These are phyloP conservation scores for Fraxinus angustifolia DNA, from an alignment of 305 asterid genomes.

Conservation along the genomic window DNA sequence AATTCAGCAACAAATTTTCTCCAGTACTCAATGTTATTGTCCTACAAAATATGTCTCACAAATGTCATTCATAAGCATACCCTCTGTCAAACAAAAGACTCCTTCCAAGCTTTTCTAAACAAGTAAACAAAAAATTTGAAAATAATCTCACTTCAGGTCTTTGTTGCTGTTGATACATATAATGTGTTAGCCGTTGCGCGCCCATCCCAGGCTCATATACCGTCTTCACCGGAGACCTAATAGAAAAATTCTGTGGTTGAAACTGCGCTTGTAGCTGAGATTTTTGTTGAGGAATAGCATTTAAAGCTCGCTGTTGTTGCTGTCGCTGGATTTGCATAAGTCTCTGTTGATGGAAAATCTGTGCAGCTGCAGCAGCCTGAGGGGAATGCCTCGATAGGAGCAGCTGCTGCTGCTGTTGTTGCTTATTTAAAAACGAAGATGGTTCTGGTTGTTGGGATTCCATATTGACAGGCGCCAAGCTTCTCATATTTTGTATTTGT, in stretches of 20 bases:
- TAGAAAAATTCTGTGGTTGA: conserved; percentile 54
- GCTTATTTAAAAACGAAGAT: conserved; percentile 65
- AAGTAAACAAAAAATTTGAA: neutral
- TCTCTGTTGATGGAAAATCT: conserved; percentile 80
- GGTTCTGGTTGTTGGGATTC: conserved; percentile 72
- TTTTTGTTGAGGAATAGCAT: conserved; percentile 73
- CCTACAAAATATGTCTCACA: conserved; percentile 42
- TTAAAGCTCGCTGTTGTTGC: conserved; percentile 48
- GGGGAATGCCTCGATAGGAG: conserved; percentile 65
- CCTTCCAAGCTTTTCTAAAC: neutral
- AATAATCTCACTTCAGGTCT: conserved; percentile 60
- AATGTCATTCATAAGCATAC: conserved; percentile 7
- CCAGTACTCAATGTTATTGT: conserved; percentile 75
- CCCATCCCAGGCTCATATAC: conserved; percentile 74
- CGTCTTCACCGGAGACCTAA: conserved; percentile 56
- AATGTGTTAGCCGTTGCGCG: conserved; percentile 68
- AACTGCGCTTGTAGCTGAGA: conserved; percentile 56
- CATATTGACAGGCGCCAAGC: conserved; percentile 58
- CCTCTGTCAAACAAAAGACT: conserved; percentile 8
- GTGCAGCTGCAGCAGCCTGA: conserved; percentile 71
- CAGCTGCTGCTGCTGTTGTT: conserved; percentile 60
- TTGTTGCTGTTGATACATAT: conserved; percentile 75
- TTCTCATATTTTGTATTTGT: conserved; percentile 62
- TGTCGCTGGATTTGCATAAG: conserved; percentile 54
- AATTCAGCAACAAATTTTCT: conserved; percentile 68